Conservation (phyloP, 2,329 filamentous ascomycete genomes). For the Aspergillus floridensis region DNA sequence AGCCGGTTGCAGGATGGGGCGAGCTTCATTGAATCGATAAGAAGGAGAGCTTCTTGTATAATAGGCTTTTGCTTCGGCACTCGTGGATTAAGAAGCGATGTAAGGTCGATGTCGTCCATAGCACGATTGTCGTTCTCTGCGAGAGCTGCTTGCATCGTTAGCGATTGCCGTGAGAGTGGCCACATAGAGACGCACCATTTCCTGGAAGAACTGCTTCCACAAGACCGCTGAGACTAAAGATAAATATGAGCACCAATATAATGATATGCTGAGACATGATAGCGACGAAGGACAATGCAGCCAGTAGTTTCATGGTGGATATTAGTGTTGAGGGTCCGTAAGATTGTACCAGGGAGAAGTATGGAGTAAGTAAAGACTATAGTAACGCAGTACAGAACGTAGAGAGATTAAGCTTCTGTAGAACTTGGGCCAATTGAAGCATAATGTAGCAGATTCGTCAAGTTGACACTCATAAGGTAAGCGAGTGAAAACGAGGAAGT, state of each 20-base stretch:
- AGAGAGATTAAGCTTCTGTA: background rate
- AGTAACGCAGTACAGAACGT: background rate
- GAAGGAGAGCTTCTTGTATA: constrained; percentile 43
- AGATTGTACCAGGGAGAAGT: background rate
- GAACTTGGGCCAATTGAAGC: background rate
- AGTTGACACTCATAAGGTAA: background rate
- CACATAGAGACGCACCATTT: constrained; percentile 3
- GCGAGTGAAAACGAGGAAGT: background rate
- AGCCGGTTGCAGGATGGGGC: constrained; percentile 53
- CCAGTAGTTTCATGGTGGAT: background rate
- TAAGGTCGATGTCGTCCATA: constrained; percentile 24
- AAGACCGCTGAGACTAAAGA: background rate
- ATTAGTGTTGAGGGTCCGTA: background rate
- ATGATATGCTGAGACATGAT: background rate
- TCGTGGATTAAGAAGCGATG: constrained; percentile 27
- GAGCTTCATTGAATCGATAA: constrained; percentile 46
- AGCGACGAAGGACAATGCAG: background rate
- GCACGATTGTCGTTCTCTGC: constrained; percentile 9
- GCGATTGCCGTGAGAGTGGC: background rate
- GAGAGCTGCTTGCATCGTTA: background rate
- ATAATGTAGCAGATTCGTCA: background rate
- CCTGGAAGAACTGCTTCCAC: background rate
- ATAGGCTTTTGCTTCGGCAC: constrained; percentile 30
- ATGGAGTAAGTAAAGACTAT: background rate
- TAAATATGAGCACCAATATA: background rate